Conservation (phyloP, 305 asterid species). For the Fraxinus latifolia region DNA sequence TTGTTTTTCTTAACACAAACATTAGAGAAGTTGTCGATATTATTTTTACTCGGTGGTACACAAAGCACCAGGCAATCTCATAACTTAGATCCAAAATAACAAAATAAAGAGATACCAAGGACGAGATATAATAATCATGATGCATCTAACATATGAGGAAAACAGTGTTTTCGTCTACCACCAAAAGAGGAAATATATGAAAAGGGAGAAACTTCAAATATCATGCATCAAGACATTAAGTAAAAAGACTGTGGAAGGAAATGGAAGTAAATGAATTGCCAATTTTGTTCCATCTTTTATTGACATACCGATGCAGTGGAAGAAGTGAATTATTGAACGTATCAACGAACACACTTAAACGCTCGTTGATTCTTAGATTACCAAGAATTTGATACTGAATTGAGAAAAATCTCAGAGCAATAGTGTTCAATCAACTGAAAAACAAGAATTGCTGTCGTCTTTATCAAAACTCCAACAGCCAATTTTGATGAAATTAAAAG, state of each 20-base stretch:
- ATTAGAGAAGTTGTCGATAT: not conserved
- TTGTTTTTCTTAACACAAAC: not conserved
- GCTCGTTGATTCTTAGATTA: not conserved
- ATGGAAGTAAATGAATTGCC: not conserved
- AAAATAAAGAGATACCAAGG: not conserved
- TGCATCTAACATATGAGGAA: not conserved
- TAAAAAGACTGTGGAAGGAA: not conserved
- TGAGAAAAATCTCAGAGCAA: not conserved
- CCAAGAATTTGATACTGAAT: not conserved
- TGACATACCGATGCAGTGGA: not conserved
- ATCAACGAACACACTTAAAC: not conserved
- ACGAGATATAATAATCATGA: not conserved
- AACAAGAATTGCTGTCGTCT: not conserved
- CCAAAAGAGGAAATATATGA: not conserved
- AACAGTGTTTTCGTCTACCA: not conserved
- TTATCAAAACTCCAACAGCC: not conserved
- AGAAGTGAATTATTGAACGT: not conserved
- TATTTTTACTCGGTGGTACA: not conserved
- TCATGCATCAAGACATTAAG: not conserved
- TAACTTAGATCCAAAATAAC: not conserved
- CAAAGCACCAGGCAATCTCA: not conserved
- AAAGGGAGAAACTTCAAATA: not conserved
- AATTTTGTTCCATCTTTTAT: not conserved
- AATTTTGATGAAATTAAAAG: not conserved
- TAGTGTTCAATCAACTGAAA: not conserved